These are phyloP conservation scores for Puya raimondii DNA, from an alignment of 176 grass and related monocot genomes.

Conservation along the genomic window DNA sequence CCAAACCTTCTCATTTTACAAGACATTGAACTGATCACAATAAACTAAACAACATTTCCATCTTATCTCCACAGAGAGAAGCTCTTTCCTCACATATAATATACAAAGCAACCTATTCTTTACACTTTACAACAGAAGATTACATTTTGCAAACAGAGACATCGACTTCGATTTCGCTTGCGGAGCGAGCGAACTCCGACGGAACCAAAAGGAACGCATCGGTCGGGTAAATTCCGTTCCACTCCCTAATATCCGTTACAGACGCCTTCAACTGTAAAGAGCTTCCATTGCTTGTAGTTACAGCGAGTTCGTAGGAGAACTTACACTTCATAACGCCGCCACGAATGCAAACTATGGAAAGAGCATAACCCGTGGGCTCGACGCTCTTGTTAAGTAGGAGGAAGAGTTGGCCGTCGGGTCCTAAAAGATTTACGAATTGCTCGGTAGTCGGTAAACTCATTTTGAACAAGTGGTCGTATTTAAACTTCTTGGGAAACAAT, in stretches of 20 bases:
- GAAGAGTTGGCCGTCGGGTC: slow-evolving; percentile 54
- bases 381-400: slow-evolving; percentile 43
- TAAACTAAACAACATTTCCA: too few relatives aligned
- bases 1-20: too few relatives aligned
- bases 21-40: too few relatives aligned
- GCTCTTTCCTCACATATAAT: too few relatives aligned
- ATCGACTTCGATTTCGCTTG: background rate
- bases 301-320: slow-evolving; percentile 39
- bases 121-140: background rate
- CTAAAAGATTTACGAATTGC: slow-evolving; percentile 48
- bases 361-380: slow-evolving; percentile 20
- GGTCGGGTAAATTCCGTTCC: slow-evolving; percentile 4
- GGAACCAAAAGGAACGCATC: slow-evolving; percentile 20
- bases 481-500: slow-evolving; percentile 18
- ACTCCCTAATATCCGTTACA: slow-evolving; percentile 5
- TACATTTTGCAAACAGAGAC: background rate
- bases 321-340: slow-evolving; percentile 20
- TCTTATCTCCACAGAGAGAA: too few relatives aligned
- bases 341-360: slow-evolving; percentile 44
- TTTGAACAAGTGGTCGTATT: slow-evolving; percentile 24
- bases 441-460: slow-evolving; percentile 25
- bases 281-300: slow-evolving; percentile 9
- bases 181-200: background rate
- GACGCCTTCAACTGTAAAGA: slow-evolving; percentile 12
- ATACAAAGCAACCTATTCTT: too few relatives aligned